These are phyloP conservation scores for Bathelium albidoporum DNA, from an alignment of 495 filamentous ascomycete genomes.

Conservation along the genomic window DNA sequence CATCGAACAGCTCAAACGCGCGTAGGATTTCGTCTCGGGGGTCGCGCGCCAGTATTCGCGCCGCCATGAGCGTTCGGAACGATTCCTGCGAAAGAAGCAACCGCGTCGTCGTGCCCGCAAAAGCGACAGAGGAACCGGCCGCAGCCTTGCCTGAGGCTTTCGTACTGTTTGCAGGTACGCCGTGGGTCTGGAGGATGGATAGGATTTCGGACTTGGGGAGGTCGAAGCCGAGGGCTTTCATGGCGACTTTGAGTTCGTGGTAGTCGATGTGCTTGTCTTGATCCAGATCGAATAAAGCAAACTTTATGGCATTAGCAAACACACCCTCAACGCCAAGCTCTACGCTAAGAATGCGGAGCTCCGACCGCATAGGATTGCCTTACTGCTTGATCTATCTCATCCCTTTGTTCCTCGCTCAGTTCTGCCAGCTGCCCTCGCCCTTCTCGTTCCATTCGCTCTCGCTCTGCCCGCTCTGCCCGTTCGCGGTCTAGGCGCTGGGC, in stretches of 20 bases:
- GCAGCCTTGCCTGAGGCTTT: slow-evolving; percentile 23
- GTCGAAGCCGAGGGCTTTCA: slow-evolving; percentile 92
- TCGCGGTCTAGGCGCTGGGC: slow-evolving; percentile 30
- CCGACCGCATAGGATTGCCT: neutral
- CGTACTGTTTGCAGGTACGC: slow-evolving; percentile 38
- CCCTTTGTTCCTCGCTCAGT: slow-evolving; percentile 74
- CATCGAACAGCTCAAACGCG: slow-evolving; percentile 85
- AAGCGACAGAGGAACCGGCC: slow-evolving; percentile 7
- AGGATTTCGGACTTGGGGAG: slow-evolving; percentile 75
- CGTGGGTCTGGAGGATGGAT: slow-evolving; percentile 61
- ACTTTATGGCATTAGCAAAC: slow-evolving; percentile 42
- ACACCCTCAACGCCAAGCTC: slow-evolving; percentile 7
- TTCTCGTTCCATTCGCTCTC: slow-evolving; percentile 29
- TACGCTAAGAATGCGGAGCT: slow-evolving; percentile 5
- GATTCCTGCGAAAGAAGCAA: slow-evolving; percentile 60
- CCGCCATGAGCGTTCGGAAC: slow-evolving; percentile 70
- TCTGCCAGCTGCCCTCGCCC: slow-evolving; percentile 29
- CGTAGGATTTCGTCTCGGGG: slow-evolving; percentile 84
- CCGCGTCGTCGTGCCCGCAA: slow-evolving; percentile 30
- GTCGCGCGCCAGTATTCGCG: slow-evolving; percentile 69
- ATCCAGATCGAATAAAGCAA: slow-evolving; percentile 94
- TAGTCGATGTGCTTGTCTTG: slow-evolving; percentile 90
- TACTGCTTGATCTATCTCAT: slow-evolving; percentile 84
- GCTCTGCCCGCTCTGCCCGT: slow-evolving; percentile 30
- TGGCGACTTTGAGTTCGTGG: slow-evolving; percentile 95